A percentile compares a stretch with the other conserved stretches of the same genome.
These are phyloP conservation scores for Cicer chorassanicum DNA, from an alignment of 306 rosid genomes.

Conservation along the genomic window DNA sequence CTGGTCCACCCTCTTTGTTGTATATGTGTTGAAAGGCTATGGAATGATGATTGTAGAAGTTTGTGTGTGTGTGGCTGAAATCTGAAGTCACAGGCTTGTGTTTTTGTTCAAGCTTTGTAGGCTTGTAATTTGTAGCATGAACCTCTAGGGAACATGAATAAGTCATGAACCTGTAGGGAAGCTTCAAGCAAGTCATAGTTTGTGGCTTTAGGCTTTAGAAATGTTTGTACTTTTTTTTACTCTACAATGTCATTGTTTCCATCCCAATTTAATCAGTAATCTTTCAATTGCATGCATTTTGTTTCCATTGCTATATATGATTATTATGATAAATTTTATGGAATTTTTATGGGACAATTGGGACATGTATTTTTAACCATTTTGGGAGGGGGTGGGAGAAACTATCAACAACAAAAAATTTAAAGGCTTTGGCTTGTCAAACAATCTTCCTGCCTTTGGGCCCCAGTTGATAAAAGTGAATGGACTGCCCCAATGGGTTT, in stretches of 20 bases:
- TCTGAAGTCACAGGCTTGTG: conserved; percentile 44
- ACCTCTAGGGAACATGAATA: conserved; percentile 30
- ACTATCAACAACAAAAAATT: no score
- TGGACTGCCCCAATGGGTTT: no score
- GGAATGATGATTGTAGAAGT: conserved; percentile 36
- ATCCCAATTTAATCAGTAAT: not conserved
- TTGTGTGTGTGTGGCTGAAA: conserved; percentile 31
- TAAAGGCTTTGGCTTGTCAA: no score
- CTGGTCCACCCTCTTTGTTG: conserved; percentile 26
- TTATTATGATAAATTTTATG: not conserved
- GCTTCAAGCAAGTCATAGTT: no score
- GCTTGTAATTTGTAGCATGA: conserved; percentile 40
- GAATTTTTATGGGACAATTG: not conserved
- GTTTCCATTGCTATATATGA: not conserved
- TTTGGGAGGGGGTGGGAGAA: no score
- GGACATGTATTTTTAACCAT: no score
- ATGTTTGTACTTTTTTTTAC: not conserved
- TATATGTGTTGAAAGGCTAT: conserved; percentile 39
- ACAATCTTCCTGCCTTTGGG: no score
- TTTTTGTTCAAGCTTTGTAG: conserved; percentile 34
- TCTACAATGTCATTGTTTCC: conserved; percentile 13
- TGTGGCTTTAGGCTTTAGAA: no score
- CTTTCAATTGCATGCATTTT: not conserved
- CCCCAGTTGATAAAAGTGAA: no score
- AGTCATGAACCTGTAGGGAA: no score